Evolutionary conservation across 176 grass and related monocot species (phyloP).

Genomic region (Calamus simplicifolius): DNA sequence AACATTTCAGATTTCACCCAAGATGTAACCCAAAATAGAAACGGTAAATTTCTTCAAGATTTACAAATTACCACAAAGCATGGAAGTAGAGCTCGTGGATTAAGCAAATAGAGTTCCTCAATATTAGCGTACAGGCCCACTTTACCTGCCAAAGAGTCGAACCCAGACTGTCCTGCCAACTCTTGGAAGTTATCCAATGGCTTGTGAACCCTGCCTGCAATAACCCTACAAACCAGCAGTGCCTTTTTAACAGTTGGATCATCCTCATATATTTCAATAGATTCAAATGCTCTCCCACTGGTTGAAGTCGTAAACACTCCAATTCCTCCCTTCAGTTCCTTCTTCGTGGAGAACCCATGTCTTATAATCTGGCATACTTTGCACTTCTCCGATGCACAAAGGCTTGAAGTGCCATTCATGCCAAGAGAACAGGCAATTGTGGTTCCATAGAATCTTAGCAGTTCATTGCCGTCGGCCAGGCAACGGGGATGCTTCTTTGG

Average conservation of each 20-base stretch:
- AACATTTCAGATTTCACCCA: no score
- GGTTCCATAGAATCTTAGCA: constrained; percentile 79
- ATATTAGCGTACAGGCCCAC: constrained; percentile 81
- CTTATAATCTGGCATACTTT: constrained; percentile 71
- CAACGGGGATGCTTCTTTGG: constrained; percentile 85
- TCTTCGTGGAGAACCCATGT: constrained; percentile 51
- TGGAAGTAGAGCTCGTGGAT: constrained; percentile 73
- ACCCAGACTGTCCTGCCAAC: constrained; percentile 57
- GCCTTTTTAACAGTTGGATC: constrained; percentile 29
- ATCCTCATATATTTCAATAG: constrained; percentile 20
- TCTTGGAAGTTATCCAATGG: constrained; percentile 73
- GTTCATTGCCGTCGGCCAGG: constrained; percentile 86
- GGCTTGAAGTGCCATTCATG: constrained; percentile 22
- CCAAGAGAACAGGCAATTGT: constrained; percentile 56
- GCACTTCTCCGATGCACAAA: constrained; percentile 60
- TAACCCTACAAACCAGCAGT: constrained; percentile 79
- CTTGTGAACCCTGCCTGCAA: constrained; percentile 84
- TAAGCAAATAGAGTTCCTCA: constrained; percentile 91
- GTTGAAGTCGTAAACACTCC: constrained; percentile 89
- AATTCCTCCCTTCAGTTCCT: constrained; percentile 29
- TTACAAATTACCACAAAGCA: constrained; percentile 94
- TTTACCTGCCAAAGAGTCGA: constrained; percentile 87
- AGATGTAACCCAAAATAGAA: no score
- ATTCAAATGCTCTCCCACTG: constrained; percentile 69
- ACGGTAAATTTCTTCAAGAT: constrained; percentile 10